phyloP scores from a whole-genome alignment of 345 rosid genomes.

The Arabis hirsuta region DNA sequence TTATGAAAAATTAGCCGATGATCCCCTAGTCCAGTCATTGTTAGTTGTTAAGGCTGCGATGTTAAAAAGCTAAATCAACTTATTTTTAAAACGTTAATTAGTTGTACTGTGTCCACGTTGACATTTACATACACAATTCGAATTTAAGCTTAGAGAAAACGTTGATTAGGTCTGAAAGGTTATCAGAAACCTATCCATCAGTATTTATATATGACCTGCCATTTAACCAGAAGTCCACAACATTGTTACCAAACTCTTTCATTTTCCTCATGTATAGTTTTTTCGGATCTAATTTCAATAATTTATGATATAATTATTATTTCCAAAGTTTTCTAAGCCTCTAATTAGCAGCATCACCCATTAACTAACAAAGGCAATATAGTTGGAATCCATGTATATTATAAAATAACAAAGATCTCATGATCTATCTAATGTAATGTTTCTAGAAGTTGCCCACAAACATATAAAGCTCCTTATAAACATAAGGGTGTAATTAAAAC shows the following conservation, averaged over 20 bases:
- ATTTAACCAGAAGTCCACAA: slow-evolving; percentile 42
- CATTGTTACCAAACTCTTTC: slow-evolving; percentile 40
- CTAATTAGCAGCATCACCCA: slow-evolving; percentile 3
- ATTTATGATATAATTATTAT: background rate
- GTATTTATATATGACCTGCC: slow-evolving; percentile 28
- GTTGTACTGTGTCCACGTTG: slow-evolving; percentile 33
- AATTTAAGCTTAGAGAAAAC: slow-evolving; percentile 31
- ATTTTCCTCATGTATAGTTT: background rate
- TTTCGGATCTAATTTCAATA: background rate
- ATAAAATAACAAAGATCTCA: slow-evolving; percentile 1
- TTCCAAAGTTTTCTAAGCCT: background rate
- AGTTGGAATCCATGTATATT: slow-evolving; percentile 12
- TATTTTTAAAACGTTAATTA: background rate
- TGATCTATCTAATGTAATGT: background rate
- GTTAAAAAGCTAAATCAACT: background rate
- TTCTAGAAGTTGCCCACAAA: slow-evolving; percentile 2
- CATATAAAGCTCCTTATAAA: background rate
- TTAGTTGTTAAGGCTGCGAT: slow-evolving; percentile 1
- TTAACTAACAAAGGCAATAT: slow-evolving; percentile 5
- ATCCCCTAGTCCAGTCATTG: background rate
- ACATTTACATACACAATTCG: slow-evolving; percentile 1
- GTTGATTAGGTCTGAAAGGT: slow-evolving; percentile 45
- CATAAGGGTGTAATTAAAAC: background rate
- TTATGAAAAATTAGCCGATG: background rate
- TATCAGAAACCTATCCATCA: slow-evolving; percentile 41